phyloP scores from a whole-genome alignment of 805 yeast species.

The Nakazawaea anatomiae region DNA sequence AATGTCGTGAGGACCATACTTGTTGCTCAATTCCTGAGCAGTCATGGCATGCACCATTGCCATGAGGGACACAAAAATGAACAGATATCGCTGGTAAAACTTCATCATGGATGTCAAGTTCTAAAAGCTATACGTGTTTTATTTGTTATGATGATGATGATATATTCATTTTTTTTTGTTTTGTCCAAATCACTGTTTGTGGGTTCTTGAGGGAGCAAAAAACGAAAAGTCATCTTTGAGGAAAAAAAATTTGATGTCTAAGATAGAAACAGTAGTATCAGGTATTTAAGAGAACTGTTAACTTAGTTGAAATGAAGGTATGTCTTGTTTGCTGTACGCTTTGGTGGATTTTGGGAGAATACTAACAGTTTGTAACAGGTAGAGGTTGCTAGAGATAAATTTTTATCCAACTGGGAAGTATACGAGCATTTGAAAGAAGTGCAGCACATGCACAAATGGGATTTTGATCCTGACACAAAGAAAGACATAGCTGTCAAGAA shows the following conservation, averaged over 20 bases:
- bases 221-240: no score
- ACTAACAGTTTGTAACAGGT: slow-evolving; percentile 23
- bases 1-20: slow-evolving; percentile 21
- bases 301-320: slow-evolving; percentile 3
- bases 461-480: slow-evolving; percentile 24
- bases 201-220: no score
- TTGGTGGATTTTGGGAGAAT: no score
- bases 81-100: background rate
- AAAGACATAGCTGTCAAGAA: slow-evolving; percentile 21
- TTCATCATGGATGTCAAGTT: background rate
- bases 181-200: no score
- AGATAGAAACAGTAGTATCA: no score
- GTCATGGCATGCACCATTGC: background rate
- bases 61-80: background rate
- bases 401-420: slow-evolving; percentile 65
- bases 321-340: background rate
- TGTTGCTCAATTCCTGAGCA: background rate
- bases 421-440: slow-evolving; percentile 43
- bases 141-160: no score
- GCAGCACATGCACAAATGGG: slow-evolving; percentile 42
- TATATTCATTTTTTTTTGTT: no score
- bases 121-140: no score
- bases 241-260: no score
- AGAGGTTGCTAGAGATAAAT: slow-evolving; percentile 44
- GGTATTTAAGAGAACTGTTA: no score